Evolutionary conservation across 257 asterid genomes (phyloP).

Genomic region (Lycium barbarum): DNA sequence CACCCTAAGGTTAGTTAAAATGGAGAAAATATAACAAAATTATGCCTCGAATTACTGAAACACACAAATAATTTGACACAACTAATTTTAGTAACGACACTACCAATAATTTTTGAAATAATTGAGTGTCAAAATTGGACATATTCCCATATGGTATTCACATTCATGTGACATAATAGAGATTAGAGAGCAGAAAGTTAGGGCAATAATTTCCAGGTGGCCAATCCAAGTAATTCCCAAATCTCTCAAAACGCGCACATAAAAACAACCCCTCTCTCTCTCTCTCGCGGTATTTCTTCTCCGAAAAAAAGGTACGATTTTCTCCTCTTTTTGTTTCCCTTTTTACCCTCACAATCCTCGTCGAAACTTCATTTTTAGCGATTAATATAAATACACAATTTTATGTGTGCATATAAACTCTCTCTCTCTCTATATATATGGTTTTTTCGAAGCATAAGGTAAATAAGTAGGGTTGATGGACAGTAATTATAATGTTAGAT

Average conservation of each 20-base stretch:
- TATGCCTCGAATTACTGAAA: too few relatives aligned
- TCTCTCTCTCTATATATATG: not conserved
- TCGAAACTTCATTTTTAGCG: not conserved
- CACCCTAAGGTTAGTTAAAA: too few relatives aligned
- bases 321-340: not conserved
- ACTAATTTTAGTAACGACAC: too few relatives aligned
- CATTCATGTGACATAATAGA: too few relatives aligned
- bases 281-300: slow-evolving; percentile 9
- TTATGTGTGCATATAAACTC: not conserved
- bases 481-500: not conserved
- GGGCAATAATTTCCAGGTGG: not conserved
- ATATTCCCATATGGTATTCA: too few relatives aligned
- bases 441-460: not conserved
- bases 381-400: too few relatives aligned
- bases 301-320: not conserved
- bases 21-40: too few relatives aligned
- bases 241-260: too few relatives aligned
- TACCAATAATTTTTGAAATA: too few relatives aligned
- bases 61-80: too few relatives aligned
- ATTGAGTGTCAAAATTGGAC: too few relatives aligned
- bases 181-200: too few relatives aligned
- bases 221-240: not conserved
- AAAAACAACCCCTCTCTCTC: not conserved
- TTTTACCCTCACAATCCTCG: not conserved
- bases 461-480: not conserved